These are phyloP conservation scores for Psilocybe cyanescens DNA, from an alignment of 768 basidiomycete genomes.

Conservation along the genomic window DNA sequence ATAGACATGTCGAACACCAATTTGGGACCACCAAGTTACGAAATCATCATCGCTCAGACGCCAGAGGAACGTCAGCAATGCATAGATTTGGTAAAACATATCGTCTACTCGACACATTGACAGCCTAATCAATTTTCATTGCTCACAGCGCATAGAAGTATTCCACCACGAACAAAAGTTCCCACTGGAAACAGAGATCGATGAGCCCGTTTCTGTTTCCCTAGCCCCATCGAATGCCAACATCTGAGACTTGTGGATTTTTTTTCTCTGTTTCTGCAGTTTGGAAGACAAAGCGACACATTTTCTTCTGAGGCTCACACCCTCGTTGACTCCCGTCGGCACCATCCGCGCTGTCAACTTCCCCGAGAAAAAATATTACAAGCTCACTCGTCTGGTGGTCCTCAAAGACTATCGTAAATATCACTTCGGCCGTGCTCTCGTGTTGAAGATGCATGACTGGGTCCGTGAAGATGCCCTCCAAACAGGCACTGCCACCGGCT, in stretches of 20 bases:
- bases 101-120: neutral
- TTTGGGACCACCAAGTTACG: constrained; percentile 38
- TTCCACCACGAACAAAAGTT: constrained; percentile 74
- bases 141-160: constrained; percentile 49
- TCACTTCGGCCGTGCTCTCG: constrained; percentile 70
- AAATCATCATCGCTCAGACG: constrained; percentile 55
- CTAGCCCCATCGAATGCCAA: constrained; percentile 1
- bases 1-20: constrained; percentile 4
- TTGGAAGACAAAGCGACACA: constrained; percentile 68
- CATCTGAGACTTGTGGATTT: constrained; percentile 10
- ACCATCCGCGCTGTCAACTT: constrained; percentile 60
- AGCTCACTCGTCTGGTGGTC: constrained; percentile 74
- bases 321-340: constrained; percentile 66
- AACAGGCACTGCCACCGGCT: constrained; percentile 20
- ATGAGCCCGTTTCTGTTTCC: constrained; percentile 53
- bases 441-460: constrained; percentile 65
- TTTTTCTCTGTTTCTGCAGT: constrained; percentile 37
- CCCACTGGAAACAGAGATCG: constrained; percentile 74
- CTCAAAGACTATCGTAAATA: constrained; percentile 65
- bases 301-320: constrained; percentile 69
- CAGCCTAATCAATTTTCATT: neutral
- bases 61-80: constrained; percentile 65
- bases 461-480: constrained; percentile 46
- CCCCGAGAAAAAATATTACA: constrained; percentile 54
- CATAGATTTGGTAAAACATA: constrained; percentile 50